Conservation (phyloP, 2,329 filamentous ascomycete species). For the Orbilia javanica region DNA sequence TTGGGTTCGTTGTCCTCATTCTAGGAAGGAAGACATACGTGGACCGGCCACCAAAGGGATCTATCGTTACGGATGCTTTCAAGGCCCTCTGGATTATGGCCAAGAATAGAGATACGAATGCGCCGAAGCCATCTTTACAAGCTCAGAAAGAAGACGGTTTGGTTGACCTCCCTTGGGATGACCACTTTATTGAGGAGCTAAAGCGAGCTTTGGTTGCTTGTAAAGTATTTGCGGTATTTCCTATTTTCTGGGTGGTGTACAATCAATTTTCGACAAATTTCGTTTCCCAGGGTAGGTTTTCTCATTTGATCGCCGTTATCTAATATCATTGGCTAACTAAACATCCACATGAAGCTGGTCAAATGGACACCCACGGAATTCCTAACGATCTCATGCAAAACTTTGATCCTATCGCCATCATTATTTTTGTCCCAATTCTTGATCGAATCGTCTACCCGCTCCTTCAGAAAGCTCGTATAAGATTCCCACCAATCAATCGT, state of each 20-base stretch:
- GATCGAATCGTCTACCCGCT: conserved; percentile 72
- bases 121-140: conserved; percentile 76
- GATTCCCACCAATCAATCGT: conserved; percentile 72
- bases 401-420: conserved; percentile 73
- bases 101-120: conserved; percentile 68
- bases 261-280: conserved; percentile 77
- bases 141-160: conserved; percentile 68
- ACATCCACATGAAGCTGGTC: conserved; percentile 67
- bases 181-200: conserved; percentile 79
- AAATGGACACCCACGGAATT: conserved; percentile 68
- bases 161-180: conserved; percentile 72
- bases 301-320: conserved; percentile 61
- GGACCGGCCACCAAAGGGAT: conserved; percentile 72
- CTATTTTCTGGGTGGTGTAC: conserved; percentile 77
- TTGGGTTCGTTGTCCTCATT: conserved; percentile 71
- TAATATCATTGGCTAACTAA: background rate
- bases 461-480: conserved; percentile 69
- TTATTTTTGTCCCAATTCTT: conserved; percentile 72
- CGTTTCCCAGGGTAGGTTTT: conserved; percentile 70
- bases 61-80: conserved; percentile 75
- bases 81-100: conserved; percentile 72
- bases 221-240: conserved; percentile 77
- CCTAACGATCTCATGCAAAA: conserved; percentile 74
- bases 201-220: conserved; percentile 77
- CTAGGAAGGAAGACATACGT: conserved; percentile 68